These are phyloP conservation scores for Fusarium agapanthi DNA, from an alignment of 2,329 filamentous ascomycete species.

Conservation along the genomic window DNA sequence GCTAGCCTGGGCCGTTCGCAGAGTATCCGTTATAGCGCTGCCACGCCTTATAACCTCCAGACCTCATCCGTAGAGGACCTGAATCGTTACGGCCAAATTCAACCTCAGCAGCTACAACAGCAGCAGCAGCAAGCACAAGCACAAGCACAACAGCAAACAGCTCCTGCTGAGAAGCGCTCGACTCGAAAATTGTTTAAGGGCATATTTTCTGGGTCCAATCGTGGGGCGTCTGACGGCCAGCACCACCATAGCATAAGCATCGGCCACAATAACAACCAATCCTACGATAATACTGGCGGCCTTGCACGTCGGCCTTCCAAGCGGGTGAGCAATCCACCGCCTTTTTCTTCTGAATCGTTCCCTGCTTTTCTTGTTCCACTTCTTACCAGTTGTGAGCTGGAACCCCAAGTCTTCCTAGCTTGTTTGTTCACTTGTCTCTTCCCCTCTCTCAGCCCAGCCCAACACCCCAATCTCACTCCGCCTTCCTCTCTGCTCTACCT, in stretches of 20 bases:
- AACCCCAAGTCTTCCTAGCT: slow-evolving; percentile 13
- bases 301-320: slow-evolving; percentile 66
- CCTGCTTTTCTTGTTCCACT: slow-evolving; percentile 45
- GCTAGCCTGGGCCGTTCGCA: slow-evolving; percentile 57
- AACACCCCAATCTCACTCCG: slow-evolving; percentile 23
- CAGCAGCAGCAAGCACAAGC: slow-evolving; percentile 31
- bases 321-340: slow-evolving; percentile 59
- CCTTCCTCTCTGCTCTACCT: slow-evolving; percentile 12
- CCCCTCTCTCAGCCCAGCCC: slow-evolving; percentile 28
- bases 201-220: slow-evolving; percentile 57
- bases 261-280: slow-evolving; percentile 39
- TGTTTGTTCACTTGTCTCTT: slow-evolving; percentile 3
- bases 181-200: slow-evolving; percentile 64
- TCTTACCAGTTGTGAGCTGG: slow-evolving; percentile 22
- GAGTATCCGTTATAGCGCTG: slow-evolving; percentile 58
- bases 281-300: slow-evolving; percentile 60
- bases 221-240: slow-evolving; percentile 38
- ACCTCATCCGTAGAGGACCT: slow-evolving; percentile 56
- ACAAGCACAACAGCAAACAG: slow-evolving; percentile 39
- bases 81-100: slow-evolving; percentile 34
- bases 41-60: slow-evolving; percentile 46
- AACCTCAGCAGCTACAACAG: slow-evolving; percentile 40
- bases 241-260: slow-evolving; percentile 44
- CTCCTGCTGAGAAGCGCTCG: slow-evolving; percentile 56
- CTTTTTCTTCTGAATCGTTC: slow-evolving; percentile 54